Percentiles rank a stretch among this genome's conserved stretches.
Evolutionary conservation across 2,329 filamentous ascomycete genomes (phyloP).

Genomic region (Cercospora janseana): DNA sequence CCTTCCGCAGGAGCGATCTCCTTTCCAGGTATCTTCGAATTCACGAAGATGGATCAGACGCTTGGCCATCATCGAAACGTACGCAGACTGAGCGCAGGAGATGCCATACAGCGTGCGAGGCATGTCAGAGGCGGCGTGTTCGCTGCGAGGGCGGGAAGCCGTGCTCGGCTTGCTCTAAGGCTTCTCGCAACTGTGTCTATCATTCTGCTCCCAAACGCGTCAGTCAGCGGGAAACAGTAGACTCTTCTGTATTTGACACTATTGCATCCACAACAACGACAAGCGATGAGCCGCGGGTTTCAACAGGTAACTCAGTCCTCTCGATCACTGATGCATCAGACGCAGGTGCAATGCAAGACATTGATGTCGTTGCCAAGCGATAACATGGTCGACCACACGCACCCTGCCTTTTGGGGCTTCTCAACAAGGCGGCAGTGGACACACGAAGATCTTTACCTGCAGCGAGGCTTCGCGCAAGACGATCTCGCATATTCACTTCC

Average conservation of each 20-base stretch:
- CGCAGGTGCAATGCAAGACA: neutral
- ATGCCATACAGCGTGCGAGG: conserved; percentile 23
- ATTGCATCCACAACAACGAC: neutral
- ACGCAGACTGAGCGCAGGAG: conserved; percentile 8
- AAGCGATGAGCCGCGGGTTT: neutral
- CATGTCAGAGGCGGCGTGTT: conserved; percentile 20
- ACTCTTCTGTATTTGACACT: neutral
- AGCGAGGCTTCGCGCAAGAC: neutral
- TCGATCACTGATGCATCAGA: neutral
- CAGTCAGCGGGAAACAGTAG: conserved; percentile 16
- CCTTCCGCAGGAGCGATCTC: conserved; percentile 22
- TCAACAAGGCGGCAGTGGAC: conserved; percentile 21
- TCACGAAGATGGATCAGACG: conserved; percentile 11
- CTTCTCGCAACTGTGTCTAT: conserved; percentile 20
- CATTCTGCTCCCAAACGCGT: conserved; percentile 17
- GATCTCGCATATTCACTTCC: neutral
- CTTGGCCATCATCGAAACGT: conserved; percentile 9
- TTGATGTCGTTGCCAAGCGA: neutral
- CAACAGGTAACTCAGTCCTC: neutral
- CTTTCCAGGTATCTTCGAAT: conserved; percentile 18
- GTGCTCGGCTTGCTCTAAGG: conserved; percentile 16
- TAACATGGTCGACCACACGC: neutral
- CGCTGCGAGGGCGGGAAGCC: conserved; percentile 22
- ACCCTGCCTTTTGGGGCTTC: conserved; percentile 2
- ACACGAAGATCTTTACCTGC: conserved; percentile 19